phyloP scores from a whole-genome alignment of 2,329 filamentous ascomycete species.

The Teratosphaeria viscida region DNA sequence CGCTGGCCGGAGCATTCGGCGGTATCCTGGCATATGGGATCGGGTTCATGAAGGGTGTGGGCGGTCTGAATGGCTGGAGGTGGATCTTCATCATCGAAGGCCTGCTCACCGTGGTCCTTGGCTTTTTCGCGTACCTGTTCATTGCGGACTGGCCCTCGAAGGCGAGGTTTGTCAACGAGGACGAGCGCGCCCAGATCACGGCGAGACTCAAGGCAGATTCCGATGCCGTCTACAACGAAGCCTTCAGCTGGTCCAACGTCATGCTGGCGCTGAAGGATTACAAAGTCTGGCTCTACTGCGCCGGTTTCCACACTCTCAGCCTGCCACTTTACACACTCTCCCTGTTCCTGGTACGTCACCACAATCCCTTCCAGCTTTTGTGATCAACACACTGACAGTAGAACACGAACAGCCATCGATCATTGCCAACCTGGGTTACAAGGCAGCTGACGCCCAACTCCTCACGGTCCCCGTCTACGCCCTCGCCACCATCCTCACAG shows the following conservation, averaged over 20 bases:
- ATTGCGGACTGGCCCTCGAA: slow-evolving; percentile 35
- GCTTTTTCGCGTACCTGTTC: neutral
- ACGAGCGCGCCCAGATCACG: slow-evolving; percentile 51
- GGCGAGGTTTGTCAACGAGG: slow-evolving; percentile 39
- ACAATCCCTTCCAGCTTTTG: slow-evolving; percentile 13
- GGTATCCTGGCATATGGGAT: slow-evolving; percentile 42
- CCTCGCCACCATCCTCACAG: slow-evolving; percentile 44
- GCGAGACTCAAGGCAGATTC: slow-evolving; percentile 56
- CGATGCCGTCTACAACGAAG: slow-evolving; percentile 58
- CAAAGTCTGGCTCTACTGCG: slow-evolving; percentile 62
- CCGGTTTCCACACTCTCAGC: slow-evolving; percentile 63
- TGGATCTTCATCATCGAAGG: slow-evolving; percentile 46
- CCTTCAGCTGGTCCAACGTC: slow-evolving; percentile 59
- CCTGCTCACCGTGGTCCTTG: slow-evolving; percentile 23
- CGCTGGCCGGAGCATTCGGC: slow-evolving; percentile 45
- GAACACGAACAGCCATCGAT: slow-evolving; percentile 43
- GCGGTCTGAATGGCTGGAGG: slow-evolving; percentile 45
- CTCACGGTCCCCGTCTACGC: slow-evolving; percentile 29
- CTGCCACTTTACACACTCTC: slow-evolving; percentile 42
- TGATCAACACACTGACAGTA: slow-evolving; percentile 9
- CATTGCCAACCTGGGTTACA: slow-evolving; percentile 47
- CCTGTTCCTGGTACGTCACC: slow-evolving; percentile 35
- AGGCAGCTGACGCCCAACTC: slow-evolving; percentile 36
- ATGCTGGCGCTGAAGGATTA: slow-evolving; percentile 52
- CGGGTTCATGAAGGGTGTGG: slow-evolving; percentile 34